Evolutionary conservation across 2,329 filamentous ascomycete genomes (phyloP), one percentile per base, ranked within the genome.

Genomic region (Fusarium torreyae): DNA sequence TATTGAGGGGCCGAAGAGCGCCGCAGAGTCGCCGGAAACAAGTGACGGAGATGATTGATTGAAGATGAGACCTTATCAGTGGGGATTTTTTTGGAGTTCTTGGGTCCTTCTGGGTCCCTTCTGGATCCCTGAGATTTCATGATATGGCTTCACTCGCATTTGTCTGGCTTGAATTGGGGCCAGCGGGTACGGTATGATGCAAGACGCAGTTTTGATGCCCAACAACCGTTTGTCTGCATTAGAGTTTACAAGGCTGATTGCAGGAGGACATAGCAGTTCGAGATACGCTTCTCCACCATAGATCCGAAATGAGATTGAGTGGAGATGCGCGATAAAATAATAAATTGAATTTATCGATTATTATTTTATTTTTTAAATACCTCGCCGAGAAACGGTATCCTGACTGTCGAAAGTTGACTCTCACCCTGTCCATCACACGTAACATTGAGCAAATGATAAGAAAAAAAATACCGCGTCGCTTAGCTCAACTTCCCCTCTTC

Each of bases 1-100:
- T 65, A 63, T 48, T 68, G 64, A 68, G 65, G 63, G 65, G 53
- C 65, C 63, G 63, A 68, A 58, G 48, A 68, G 44, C 58, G 52
- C 65, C 65, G 65, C 24, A 59, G 54, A 68, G 65, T 55, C 40
- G 66, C 65, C 65, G 60, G 50, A 33, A 61, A 49, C 50, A 44
- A 31, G 36, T 42, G 24, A 42, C 44, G 54, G 54, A 51, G 26
- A 50, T 42, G 44, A 51, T 38, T 50, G 33, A 38, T 33, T 36
- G 22, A 39, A 48, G 44, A 9, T 33, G n/a, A 26, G 15, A 13
- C 44, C 44, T 56, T 69, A 69, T 69, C 65, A 53, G 65, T 68
- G 65, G 65, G 39, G 65, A 68, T 43, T n/a, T 39, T 43, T n/a
- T 39, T 69, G 59, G 48, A 40, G 46, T 40, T 40, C 31, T 52